phyloP scores from a whole-genome alignment of 352 stramenopile species.

The Pilasporangium apinafurcum region DNA sequence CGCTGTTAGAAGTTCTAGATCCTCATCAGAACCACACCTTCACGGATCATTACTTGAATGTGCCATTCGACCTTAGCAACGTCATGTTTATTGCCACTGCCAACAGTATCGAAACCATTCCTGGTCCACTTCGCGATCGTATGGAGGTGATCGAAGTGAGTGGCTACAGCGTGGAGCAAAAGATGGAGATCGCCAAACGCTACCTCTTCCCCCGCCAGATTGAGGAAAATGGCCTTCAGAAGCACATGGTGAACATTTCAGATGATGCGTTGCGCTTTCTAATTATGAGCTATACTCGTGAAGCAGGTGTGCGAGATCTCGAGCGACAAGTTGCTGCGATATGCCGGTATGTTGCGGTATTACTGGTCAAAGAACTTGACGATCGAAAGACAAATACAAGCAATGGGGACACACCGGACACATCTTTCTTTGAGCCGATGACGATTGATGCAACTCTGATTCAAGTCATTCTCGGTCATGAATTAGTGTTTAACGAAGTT shows the following conservation, averaged over 20 bases:
- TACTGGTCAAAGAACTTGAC: constrained; percentile 51
- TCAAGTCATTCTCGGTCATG: constrained; percentile 51
- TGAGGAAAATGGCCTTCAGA: constrained; percentile 57
- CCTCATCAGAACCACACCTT: constrained; percentile 85
- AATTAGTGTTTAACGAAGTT: constrained; percentile 73
- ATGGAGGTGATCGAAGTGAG: constrained; percentile 84
- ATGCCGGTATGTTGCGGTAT: constrained; percentile 69
- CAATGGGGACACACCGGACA: constrained; percentile 4
- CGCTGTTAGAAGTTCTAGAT: constrained; percentile 82
- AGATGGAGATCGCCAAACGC: constrained; percentile 70
- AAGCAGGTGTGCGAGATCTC: constrained; percentile 82
- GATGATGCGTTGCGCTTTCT: constrained; percentile 60
- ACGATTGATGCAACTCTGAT: constrained; percentile 48
- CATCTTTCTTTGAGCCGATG: constrained; percentile 25
- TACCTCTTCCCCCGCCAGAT: constrained; percentile 81
- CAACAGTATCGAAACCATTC: constrained; percentile 79
- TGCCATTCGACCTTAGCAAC: constrained; percentile 84
- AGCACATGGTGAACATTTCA: constrained; percentile 35
- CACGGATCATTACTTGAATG: constrained; percentile 81
- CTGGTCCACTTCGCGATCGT: constrained; percentile 62
- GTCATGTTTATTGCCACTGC: constrained; percentile 83
- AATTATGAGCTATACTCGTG: constrained; percentile 80
- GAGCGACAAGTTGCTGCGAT: constrained; percentile 73
- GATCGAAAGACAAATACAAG: constrained; percentile 6
- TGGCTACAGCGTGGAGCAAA: constrained; percentile 80